phyloP scores from a whole-genome alignment of 108 stramenopile species.

The Thalassiosira profunda region DNA sequence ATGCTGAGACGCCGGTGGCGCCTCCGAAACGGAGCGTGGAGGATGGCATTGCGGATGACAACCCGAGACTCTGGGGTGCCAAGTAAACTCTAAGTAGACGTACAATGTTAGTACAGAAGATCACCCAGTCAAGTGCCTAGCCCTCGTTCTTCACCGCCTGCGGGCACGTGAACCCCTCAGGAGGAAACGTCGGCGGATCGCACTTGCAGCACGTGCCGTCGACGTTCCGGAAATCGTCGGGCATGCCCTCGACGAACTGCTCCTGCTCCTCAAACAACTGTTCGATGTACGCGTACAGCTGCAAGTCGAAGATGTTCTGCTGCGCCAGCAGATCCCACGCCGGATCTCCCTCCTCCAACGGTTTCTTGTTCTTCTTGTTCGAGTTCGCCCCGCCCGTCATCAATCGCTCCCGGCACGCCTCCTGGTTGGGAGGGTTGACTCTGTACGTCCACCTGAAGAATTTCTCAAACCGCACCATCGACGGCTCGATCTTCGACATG shows the following conservation, averaged over 20 bases:
- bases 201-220: slow-evolving; percentile 65
- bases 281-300: slow-evolving; percentile 58
- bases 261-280: slow-evolving; percentile 57
- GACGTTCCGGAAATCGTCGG: slow-evolving; percentile 48
- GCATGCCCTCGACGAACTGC: slow-evolving; percentile 47
- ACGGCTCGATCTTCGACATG: slow-evolving; percentile 54
- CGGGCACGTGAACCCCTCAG: slow-evolving; percentile 57
- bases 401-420: slow-evolving; percentile 48
- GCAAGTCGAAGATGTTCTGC: slow-evolving; percentile 64
- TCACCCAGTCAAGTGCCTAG: too few relatives aligned
- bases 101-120: too few relatives aligned
- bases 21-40: background rate
- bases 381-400: slow-evolving; percentile 57
- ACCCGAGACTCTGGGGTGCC: slow-evolving; percentile 6
- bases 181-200: slow-evolving; percentile 55
- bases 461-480: slow-evolving; percentile 62
- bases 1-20: too few relatives aligned
- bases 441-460: slow-evolving; percentile 62
- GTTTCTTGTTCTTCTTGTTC: slow-evolving; percentile 60
- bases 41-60: background rate
- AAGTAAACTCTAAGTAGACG: too few relatives aligned
- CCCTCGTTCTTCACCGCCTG: slow-evolving; percentile 48
- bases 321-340: slow-evolving; percentile 50
- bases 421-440: slow-evolving; percentile 60
- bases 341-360: slow-evolving; percentile 42